Evolutionary conservation across 305 asterid species (phyloP).

Genomic region (Fraxinus latifolia): DNA sequence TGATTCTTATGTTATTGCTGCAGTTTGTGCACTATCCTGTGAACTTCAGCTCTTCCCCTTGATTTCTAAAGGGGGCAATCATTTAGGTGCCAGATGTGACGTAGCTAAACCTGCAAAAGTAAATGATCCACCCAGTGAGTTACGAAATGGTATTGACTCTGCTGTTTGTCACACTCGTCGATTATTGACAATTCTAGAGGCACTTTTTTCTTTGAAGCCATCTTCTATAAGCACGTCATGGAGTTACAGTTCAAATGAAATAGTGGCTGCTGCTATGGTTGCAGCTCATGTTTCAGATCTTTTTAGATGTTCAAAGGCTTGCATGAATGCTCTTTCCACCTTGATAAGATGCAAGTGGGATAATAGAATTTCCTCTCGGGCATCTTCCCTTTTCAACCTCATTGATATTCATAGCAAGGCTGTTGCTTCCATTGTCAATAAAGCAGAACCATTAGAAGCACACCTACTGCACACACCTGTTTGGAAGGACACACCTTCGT

Average conservation of each 20-base stretch:
- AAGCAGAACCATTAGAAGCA: constrained; percentile 94
- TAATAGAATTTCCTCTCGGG: constrained; percentile 68
- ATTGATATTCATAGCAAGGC: constrained; percentile 89
- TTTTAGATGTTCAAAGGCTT: constrained; percentile 86
- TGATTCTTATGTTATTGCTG: constrained; percentile 97
- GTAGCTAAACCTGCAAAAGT: constrained; percentile 47
- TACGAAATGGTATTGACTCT: constrained; percentile 64
- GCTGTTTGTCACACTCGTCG: constrained; percentile 85
- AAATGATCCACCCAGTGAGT: constrained; percentile 45
- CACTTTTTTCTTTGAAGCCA: constrained; percentile 92
- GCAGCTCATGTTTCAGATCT: constrained; percentile 97
- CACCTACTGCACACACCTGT: constrained; percentile 63
- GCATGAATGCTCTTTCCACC: constrained; percentile 83
- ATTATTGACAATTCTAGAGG: constrained; percentile 82
- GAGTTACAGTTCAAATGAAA: constrained; percentile 91
- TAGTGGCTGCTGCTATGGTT: constrained; percentile 99
- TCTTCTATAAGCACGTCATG: constrained; percentile 86
- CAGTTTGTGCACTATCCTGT: constrained; percentile 94
- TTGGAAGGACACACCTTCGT: constrained; percentile 40
- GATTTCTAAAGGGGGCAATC: constrained; percentile 55
- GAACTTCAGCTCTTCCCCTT: constrained; percentile 90
- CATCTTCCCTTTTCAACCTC: constrained; percentile 87
- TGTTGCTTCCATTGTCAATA: constrained; percentile 84
- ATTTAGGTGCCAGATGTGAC: constrained; percentile 31
- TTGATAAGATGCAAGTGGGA: constrained; percentile 94